phyloP scores from a whole-genome alignment of 441 rosid genomes.

The Gossypium gossypioides region DNA sequence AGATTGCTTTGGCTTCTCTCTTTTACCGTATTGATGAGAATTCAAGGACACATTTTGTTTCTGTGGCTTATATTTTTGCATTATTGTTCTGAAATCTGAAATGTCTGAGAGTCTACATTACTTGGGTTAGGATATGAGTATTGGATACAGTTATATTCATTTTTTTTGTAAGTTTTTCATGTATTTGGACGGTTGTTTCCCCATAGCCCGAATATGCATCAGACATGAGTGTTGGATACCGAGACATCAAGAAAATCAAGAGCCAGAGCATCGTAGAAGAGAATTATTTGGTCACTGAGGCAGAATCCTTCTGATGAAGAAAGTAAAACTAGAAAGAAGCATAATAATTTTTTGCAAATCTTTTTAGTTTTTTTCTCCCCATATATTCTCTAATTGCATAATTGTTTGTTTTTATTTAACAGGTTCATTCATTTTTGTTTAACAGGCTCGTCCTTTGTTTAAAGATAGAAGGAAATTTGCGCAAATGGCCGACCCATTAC shows the following conservation, averaged over 20 bases:
- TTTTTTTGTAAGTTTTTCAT: not conserved
- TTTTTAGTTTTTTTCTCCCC: not conserved
- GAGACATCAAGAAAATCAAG: not conserved
- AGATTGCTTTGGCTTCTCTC: slow-evolving; percentile 18
- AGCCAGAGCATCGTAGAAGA: not conserved
- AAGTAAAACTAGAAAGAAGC: not conserved
- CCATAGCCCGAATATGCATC: not conserved
- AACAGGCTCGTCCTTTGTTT: slow-evolving; percentile 84
- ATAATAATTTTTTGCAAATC: not conserved
- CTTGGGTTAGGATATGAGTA: not conserved
- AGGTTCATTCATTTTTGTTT: slow-evolving; percentile 26
- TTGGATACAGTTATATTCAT: not conserved
- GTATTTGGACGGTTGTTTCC: not conserved
- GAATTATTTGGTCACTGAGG: not conserved
- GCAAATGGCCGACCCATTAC: slow-evolving; percentile 80
- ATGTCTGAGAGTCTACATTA: not conserved
- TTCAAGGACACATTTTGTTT: not conserved
- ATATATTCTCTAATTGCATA: not conserved
- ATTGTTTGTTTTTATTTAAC: slow-evolving; percentile 11
- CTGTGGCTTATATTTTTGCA: not conserved
- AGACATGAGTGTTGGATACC: not conserved
- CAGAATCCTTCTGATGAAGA: not conserved
- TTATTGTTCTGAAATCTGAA: not conserved
- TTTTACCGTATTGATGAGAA: not conserved
- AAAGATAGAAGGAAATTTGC: slow-evolving; percentile 75